Conservation (phyloP, 2,329 filamentous ascomycete genomes). For the Trichophyton simii region DNA sequence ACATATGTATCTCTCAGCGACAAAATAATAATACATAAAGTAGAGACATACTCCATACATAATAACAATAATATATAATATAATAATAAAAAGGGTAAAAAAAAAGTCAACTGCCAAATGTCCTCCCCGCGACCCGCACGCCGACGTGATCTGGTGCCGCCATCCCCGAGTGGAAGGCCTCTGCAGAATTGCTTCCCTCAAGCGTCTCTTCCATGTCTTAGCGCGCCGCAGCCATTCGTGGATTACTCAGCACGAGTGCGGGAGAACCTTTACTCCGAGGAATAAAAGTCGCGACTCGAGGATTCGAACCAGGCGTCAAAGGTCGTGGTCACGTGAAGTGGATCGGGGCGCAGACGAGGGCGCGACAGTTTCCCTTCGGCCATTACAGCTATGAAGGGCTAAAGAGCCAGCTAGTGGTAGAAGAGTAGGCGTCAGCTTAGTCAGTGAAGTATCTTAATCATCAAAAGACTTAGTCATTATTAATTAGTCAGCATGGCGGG, state of each 20-base stretch:
- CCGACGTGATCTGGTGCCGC: constrained; percentile 43
- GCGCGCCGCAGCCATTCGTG: constrained; percentile 39
- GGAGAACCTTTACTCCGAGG: constrained; percentile 7
- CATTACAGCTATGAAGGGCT: constrained; percentile 9
- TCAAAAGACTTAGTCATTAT: too few relatives aligned
- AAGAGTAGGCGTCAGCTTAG: background rate
- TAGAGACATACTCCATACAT: too few relatives aligned
- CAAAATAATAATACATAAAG: background rate
- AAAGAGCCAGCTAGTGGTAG: background rate
- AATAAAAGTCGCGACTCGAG: constrained; percentile 33
- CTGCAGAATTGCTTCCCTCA: constrained; percentile 50
- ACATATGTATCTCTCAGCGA: background rate
- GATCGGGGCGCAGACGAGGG: background rate
- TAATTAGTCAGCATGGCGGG: too few relatives aligned
- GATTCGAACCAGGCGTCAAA: constrained; percentile 43
- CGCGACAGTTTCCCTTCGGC: constrained; percentile 8
- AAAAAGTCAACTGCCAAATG: background rate
- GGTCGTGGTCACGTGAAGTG: background rate
- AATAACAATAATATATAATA: background rate
- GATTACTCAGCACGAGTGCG: constrained; percentile 44
- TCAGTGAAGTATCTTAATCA: too few relatives aligned
- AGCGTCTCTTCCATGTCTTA: constrained; percentile 44
- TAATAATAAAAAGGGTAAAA: background rate
- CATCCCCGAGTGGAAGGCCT: constrained; percentile 43
- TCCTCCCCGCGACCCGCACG: background rate